These are phyloP conservation scores for Lentinula edodes DNA, from an alignment of 768 basidiomycete genomes.

Conservation along the genomic window DNA sequence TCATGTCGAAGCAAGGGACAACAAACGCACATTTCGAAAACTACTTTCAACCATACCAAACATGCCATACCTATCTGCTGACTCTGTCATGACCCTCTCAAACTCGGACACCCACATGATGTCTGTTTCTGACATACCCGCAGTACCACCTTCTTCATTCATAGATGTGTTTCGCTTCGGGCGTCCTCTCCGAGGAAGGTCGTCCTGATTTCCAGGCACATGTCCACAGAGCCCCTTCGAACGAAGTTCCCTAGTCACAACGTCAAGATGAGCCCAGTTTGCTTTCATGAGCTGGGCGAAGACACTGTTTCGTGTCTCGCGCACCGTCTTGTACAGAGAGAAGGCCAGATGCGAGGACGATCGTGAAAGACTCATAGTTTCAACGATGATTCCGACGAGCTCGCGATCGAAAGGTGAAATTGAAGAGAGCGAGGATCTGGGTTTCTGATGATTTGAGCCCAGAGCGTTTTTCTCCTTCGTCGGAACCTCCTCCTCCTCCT, in stretches of 20 bases:
- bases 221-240: not conserved
- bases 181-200: not conserved
- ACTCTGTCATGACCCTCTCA: conserved; percentile 40
- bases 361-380: conserved; percentile 66
- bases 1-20: not conserved
- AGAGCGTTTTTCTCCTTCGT: not conserved
- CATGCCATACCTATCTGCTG: conserved; percentile 45
- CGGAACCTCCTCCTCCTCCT: not conserved
- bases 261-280: conserved; percentile 42
- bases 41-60: conserved; percentile 71
- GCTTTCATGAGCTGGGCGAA: conserved; percentile 34
- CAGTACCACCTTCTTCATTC: conserved; percentile 1
- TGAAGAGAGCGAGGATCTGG: not conserved
- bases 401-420: conserved; percentile 29
- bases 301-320: conserved; percentile 44
- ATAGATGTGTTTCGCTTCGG: not conserved
- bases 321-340: conserved; percentile 43
- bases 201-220: not conserved
- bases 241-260: conserved; percentile 11
- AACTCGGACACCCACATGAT: conserved; percentile 22
- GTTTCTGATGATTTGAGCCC: not conserved
- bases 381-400: conserved; percentile 62
- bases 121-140: conserved; percentile 1
- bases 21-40: conserved; percentile 39
- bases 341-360: conserved; percentile 60